Evolutionary conservation across 768 basidiomycete species (phyloP), one percentile per base, ranked within the genome.

Genomic region (Gloeopeniophorella convolvens): DNA sequence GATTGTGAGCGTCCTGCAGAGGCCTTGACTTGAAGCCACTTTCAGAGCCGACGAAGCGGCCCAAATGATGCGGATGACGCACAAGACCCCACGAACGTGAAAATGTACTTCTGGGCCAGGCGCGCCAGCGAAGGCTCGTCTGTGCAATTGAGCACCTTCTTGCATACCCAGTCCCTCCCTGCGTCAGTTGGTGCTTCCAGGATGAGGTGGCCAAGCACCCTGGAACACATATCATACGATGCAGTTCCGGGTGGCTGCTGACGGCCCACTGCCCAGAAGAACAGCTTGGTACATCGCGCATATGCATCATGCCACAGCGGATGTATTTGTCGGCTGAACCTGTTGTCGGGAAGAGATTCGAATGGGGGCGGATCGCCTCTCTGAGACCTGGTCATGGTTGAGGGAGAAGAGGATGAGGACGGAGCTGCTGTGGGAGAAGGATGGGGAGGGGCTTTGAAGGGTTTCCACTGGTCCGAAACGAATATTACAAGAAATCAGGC

Each of bases 201-300:
- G 42, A 54, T 15, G 42, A 54, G 46, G 42, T 54, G 42, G 2
- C 52, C 52, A 35, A 54, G 52, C 10, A 54, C 35, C 7, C 52
- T 41, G 15, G 52, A 54, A n/a, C 52, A 54, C 52, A 54, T 54
- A 47, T 54, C 52, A 31, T 54, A 54, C 2, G 51, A 26, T 10
- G 51, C 42, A 1, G 46, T 27, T 11, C 52, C 52, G 18, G 52
- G 42, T 3, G 36, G 41, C 4, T 40, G 46, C 12, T 54, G 52
- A 31, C 46, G 46, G 9, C 52, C 52, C 35, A 54, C 52, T 1
- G 52, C 46, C 52, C 52, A 54, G 52, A 54, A 54, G 42, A 54
- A 54, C 35, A 54, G 52, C 5, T 36, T 21, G 35, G 31, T 32
- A 10, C 52, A 54, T 28, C 46, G 42, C 24, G 41, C 42, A 16